These are phyloP conservation scores for Xylaria acuta DNA, from an alignment of 495 filamentous ascomycete species.

Conservation along the genomic window DNA sequence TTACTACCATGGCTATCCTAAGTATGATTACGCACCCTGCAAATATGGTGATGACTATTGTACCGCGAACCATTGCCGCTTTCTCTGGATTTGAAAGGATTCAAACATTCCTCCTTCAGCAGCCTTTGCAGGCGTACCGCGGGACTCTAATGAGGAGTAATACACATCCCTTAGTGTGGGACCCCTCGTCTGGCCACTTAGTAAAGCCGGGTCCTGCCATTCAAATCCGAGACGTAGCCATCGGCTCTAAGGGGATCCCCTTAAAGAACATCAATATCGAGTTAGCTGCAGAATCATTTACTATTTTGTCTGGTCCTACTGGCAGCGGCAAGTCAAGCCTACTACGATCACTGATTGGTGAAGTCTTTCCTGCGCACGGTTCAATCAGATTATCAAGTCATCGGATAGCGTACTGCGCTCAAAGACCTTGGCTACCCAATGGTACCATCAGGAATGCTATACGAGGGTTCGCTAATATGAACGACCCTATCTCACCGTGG, in stretches of 20 bases:
- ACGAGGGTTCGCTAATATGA: slow-evolving; percentile 28
- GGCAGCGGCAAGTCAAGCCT: slow-evolving; percentile 51
- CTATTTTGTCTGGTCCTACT: slow-evolving; percentile 44
- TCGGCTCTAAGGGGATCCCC: slow-evolving; percentile 23
- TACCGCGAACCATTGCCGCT: slow-evolving; percentile 42
- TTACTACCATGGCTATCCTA: slow-evolving; percentile 46
- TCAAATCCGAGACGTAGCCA: slow-evolving; percentile 3
- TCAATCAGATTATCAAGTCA: slow-evolving; percentile 24
- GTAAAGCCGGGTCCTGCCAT: neutral
- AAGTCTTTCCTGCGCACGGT: slow-evolving; percentile 41
- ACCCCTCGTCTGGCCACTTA: neutral
- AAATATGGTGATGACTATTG: slow-evolving; percentile 52
- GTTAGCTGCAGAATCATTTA: slow-evolving; percentile 31
- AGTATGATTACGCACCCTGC: slow-evolving; percentile 47
- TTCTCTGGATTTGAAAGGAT: slow-evolving; percentile 46
- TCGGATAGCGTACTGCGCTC: slow-evolving; percentile 40
- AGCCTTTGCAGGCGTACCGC: slow-evolving; percentile 16
- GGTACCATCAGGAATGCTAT: slow-evolving; percentile 50
- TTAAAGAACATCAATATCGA: slow-evolving; percentile 31
- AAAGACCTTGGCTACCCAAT: slow-evolving; percentile 48
- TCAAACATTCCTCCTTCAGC: slow-evolving; percentile 39
- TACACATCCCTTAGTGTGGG: neutral
- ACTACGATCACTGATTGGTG: slow-evolving; percentile 44
- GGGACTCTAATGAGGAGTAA: neutral
- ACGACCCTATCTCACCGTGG: slow-evolving; percentile 32